These are phyloP conservation scores for Melampsora americana DNA, from an alignment of 1,284 basidiomycete species.

Conservation along the genomic window DNA sequence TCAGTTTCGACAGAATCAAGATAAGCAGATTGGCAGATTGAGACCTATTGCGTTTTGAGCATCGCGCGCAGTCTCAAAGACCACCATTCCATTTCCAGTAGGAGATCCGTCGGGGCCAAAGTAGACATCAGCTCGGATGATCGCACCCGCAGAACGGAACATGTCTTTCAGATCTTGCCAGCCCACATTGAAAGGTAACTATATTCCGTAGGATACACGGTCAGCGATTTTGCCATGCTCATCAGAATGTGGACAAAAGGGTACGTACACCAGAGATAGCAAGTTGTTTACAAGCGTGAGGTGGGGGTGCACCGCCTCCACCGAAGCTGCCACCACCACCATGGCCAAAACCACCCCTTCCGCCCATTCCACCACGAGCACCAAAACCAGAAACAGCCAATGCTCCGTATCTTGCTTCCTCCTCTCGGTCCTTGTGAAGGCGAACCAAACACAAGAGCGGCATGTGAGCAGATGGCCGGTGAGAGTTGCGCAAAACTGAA, in stretches of 20 bases:
- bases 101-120: constrained; percentile 85
- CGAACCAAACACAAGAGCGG: constrained; percentile 5
- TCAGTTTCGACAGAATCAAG: background rate
- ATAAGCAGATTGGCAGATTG: constrained; percentile 50
- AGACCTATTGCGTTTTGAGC: constrained; percentile 83
- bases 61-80: constrained; percentile 85
- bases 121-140: constrained; percentile 89
- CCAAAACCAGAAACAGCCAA: constrained; percentile 68
- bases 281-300: constrained; percentile 31
- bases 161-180: constrained; percentile 99
- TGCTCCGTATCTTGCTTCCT: constrained; percentile 86
- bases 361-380: constrained; percentile 60
- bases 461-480: background rate
- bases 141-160: constrained; percentile 88
- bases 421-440: constrained; percentile 78
- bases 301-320: constrained; percentile 5
- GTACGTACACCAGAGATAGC: constrained; percentile 36
- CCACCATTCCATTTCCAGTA: constrained; percentile 90
- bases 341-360: constrained; percentile 47
- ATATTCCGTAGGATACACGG: constrained; percentile 39
- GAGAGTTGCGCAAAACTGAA: background rate
- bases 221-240: background rate
- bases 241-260: background rate
- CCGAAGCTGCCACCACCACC: constrained; percentile 25
- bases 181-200: constrained; percentile 90